Conservation (phyloP, 148 eudicot species). For the Suaeda aralocaspica region DNA sequence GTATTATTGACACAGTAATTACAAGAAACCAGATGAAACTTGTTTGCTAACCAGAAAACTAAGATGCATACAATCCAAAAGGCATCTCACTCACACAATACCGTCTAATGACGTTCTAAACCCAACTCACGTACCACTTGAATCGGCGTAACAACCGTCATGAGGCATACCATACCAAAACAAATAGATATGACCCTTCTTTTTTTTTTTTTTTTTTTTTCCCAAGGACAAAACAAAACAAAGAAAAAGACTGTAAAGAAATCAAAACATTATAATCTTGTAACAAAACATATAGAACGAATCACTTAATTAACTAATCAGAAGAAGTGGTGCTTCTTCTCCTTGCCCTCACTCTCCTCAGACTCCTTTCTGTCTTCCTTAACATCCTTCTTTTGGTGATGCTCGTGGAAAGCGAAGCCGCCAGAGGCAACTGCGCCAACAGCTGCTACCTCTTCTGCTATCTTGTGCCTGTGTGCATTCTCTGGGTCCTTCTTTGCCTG, state of each 20-base stretch:
- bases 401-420: slow-evolving; percentile 45
- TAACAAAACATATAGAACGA: too few relatives aligned
- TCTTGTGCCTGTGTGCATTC: slow-evolving; percentile 36
- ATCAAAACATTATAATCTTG: too few relatives aligned
- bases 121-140: not conserved
- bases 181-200: not conserved
- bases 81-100: not conserved
- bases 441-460: slow-evolving; percentile 33
- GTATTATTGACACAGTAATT: not conserved
- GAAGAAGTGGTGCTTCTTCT: slow-evolving; percentile 39
- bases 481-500: slow-evolving; percentile 42
- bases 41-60: not conserved
- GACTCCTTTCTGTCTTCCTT: slow-evolving; percentile 32
- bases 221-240: too few relatives aligned
- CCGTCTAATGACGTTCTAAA: not conserved
- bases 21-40: not conserved
- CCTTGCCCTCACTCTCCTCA: slow-evolving; percentile 22
- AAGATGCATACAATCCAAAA: not conserved
- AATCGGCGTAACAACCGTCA: too few relatives aligned
- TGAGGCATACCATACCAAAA: not conserved
- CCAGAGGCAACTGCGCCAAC: slow-evolving; percentile 28
- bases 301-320: not conserved
- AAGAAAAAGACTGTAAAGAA: too few relatives aligned
- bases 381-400: slow-evolving; percentile 31
- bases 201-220: too few relatives aligned